Evolutionary conservation across 73 alveolate species (phyloP), one percentile per base, ranked within the genome.

Genomic region (Halteria grandinella): DNA sequence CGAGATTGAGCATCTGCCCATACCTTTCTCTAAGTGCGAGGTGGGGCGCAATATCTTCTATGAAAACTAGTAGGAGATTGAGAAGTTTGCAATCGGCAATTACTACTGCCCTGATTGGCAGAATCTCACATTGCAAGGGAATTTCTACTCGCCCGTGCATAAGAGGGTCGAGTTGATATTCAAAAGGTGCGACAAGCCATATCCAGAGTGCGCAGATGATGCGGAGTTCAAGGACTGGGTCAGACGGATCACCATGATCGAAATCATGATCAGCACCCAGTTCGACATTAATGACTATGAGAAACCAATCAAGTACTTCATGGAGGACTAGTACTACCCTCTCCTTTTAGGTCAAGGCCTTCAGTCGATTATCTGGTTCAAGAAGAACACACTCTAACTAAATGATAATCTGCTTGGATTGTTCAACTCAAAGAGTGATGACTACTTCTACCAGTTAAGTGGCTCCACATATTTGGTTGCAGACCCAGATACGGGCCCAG

Each of bases 231-330:
- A 32, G 6, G 8, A 60, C 18, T 6, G 43, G 34, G 43, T 36
- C 34, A 43, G 43, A 37, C 37, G 58, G 36, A 20, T 59, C 5
- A 2, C 21, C n/a, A 60, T 60, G 7, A 24, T 40, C 18, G 3
- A 40, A 15, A 60, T 60, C 7, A 20, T 60, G 10, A 28, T 60
- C 1, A 60, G 77, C 24, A 40, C 77, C 36, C 43, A 25, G n/a
- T 60, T 60, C 24, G 77, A 60, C 21, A 49, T 60, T 11, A 31
- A 60, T 7, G 34, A 60, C 24, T 60, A 60, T 37, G 77, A 40
- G 21, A 1, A 37, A 40, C 77, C 77, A 15, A 31, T 60, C 1
- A 60, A 60, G 39, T 39, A 60, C 20, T 60, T 60, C 43, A 60
- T 60, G 77, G 77, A 60, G 20, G 77, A 60, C n/a, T n/a, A n/a